Percentiles rank a stretch among this genome's conserved stretches.
Evolutionary conservation across 1,139 yeast species (phyloP).

Genomic region (Suhomyces terraborum): DNA sequence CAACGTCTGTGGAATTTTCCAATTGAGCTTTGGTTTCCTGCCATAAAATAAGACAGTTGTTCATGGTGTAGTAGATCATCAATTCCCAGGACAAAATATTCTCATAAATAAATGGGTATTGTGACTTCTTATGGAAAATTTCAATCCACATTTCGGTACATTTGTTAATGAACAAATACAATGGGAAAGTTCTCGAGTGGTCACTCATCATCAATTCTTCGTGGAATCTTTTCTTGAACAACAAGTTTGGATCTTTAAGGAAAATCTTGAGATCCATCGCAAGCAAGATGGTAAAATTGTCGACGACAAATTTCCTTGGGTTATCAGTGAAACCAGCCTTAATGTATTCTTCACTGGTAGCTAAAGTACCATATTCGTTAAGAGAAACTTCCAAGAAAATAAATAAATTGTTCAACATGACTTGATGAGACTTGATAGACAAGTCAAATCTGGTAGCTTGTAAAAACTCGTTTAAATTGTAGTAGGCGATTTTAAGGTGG

Average conservation of each 20-base stretch:
- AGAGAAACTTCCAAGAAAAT: conserved; percentile 43
- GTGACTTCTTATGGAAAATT: conserved; percentile 36
- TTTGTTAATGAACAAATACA: conserved; percentile 39
- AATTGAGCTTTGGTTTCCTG: conserved; percentile 61
- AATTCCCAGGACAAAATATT: conserved; percentile 57
- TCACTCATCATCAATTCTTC: conserved; percentile 58
- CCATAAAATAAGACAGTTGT: conserved; percentile 67
- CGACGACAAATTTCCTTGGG: conserved; percentile 45
- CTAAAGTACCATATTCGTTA: conserved; percentile 48
- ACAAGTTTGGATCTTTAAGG: conserved; percentile 55
- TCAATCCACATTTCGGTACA: conserved; percentile 43
- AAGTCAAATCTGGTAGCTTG: conserved; percentile 40
- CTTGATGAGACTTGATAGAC: conserved; percentile 43
- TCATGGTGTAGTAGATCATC: conserved; percentile 57
- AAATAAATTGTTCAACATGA: conserved; percentile 45
- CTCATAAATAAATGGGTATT: conserved; percentile 42
- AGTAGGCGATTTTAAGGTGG: conserved; percentile 39
- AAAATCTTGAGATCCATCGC: conserved; percentile 56
- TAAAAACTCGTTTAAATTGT: conserved; percentile 42
- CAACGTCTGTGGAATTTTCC: conserved; percentile 47
- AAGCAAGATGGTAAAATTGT: conserved; percentile 42
- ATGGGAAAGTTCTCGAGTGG: conserved; percentile 46
- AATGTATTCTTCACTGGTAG: conserved; percentile 47
- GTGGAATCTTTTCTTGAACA: conserved; percentile 58
- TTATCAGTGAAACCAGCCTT: conserved; percentile 52